These are phyloP conservation scores for Coniochaeta sp. DNA, from an alignment of 2,329 filamentous ascomycete species.

Conservation along the genomic window DNA sequence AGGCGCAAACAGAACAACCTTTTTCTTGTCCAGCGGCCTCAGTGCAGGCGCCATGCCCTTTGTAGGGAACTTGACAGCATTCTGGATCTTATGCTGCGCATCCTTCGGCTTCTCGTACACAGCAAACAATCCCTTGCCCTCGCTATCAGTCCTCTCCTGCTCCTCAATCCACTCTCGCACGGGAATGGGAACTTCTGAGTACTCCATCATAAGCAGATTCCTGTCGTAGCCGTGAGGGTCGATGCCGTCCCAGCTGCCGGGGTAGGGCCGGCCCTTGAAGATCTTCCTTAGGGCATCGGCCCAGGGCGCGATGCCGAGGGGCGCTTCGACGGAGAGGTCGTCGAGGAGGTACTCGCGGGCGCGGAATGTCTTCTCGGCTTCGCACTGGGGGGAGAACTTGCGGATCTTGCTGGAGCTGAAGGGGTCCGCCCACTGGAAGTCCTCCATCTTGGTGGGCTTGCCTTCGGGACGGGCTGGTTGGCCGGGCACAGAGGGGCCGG, in stretches of 20 bases:
- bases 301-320: conserved; percentile 31
- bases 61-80: conserved; percentile 24
- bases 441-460: conserved; percentile 25
- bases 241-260: conserved; percentile 44
- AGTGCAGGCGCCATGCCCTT: conserved; percentile 19
- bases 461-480: conserved; percentile 17
- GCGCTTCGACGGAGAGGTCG: conserved; percentile 29
- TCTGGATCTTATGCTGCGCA: conserved; percentile 29
- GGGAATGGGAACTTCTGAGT: conserved; percentile 31
- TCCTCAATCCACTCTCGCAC: conserved; percentile 42
- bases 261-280: conserved; percentile 35
- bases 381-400: conserved; percentile 27
- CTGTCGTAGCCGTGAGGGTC: conserved; percentile 45
- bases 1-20: conserved; percentile 43
- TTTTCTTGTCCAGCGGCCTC: conserved; percentile 23
- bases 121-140: conserved; percentile 31
- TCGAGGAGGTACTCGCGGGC: conserved; percentile 36
- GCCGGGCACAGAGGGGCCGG: conserved; percentile 15
- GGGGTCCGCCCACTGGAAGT: conserved; percentile 34
- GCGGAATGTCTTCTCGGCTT: conserved; percentile 24
- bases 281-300: conserved; percentile 30
- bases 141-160: conserved; percentile 26
- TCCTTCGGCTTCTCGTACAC: conserved; percentile 31
- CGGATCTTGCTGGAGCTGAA: conserved; percentile 22
- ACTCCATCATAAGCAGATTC: conserved; percentile 39